phyloP scores from a whole-genome alignment of 257 asterid genomes.

The Paulownia fortunei region DNA sequence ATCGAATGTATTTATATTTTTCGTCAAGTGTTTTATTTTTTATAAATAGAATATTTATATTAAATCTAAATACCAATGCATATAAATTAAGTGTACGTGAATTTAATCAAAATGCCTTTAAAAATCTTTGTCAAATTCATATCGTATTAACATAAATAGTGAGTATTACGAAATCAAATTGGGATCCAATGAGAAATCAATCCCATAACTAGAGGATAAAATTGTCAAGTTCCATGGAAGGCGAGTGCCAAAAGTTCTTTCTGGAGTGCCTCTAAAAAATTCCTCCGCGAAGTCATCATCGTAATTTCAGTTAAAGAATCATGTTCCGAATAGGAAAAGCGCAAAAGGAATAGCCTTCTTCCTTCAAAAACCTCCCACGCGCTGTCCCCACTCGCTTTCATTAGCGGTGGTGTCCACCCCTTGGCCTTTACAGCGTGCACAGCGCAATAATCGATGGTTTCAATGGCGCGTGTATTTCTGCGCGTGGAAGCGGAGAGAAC shows the following conservation, averaged over 20 bases:
- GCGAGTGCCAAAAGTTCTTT: conserved; percentile 20
- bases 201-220: not conserved
- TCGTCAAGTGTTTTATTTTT: no score
- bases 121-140: no score
- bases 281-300: conserved; percentile 37
- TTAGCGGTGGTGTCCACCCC: conserved; percentile 24
- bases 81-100: no score
- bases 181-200: not conserved
- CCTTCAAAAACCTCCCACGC: conserved; percentile 53
- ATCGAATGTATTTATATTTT: no score
- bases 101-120: no score
- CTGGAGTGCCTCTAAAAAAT: conserved; percentile 31
- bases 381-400: conserved; percentile 62
- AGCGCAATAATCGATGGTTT: conserved; percentile 42
- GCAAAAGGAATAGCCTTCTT: conserved; percentile 17
- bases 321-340: conserved; percentile 37
- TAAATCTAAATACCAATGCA: no score
- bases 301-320: conserved; percentile 50
- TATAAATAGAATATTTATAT: no score
- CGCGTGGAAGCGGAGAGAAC: conserved; percentile 31
- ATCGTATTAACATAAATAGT: no score
- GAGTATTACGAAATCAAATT: no score
- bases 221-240: not conserved
- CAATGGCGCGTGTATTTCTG: conserved; percentile 48
- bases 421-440: conserved; percentile 37